Conservation (phyloP, 139 green algal genomes). For the Marvania coccoides region DNA sequence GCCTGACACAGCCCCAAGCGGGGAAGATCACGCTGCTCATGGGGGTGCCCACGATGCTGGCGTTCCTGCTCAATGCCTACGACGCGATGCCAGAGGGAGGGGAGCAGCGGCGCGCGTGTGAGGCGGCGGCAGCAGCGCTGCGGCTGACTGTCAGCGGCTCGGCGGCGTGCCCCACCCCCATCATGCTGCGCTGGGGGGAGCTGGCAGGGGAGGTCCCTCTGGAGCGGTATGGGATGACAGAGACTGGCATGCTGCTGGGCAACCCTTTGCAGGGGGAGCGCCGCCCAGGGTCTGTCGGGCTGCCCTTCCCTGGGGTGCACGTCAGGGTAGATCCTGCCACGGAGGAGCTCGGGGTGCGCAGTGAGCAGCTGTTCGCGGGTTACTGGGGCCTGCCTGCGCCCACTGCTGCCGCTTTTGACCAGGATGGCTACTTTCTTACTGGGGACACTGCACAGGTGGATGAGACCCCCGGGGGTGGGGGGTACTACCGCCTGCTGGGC, state of each 20-base stretch:
- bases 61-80: constrained; percentile 63
- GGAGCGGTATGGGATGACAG: constrained; percentile 97
- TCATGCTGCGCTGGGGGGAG: constrained; percentile 65
- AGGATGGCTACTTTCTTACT: constrained; percentile 83
- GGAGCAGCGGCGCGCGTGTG: constrained; percentile 33
- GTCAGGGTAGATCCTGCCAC: constrained; percentile 22
- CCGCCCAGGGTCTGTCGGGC: constrained; percentile 67
- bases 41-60: constrained; percentile 97
- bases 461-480: constrained; percentile 12
- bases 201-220: constrained; percentile 41
- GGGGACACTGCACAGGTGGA: constrained; percentile 37
- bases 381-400: constrained; percentile 78
- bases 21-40: constrained; percentile 75
- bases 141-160: constrained; percentile 83
- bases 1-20: constrained; percentile 30
- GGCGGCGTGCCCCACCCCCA: constrained; percentile 72
- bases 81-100: constrained; percentile 32
- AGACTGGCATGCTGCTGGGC: constrained; percentile 93
- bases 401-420: constrained; percentile 71
- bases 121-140: constrained; percentile 33
- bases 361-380: constrained; percentile 72
- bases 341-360: constrained; percentile 67
- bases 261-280: constrained; percentile 67
- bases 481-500: constrained; percentile 75
- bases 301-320: constrained; percentile 73